phyloP scores from a whole-genome alignment of 139 green algal species.

The Choricystis sp. region DNA sequence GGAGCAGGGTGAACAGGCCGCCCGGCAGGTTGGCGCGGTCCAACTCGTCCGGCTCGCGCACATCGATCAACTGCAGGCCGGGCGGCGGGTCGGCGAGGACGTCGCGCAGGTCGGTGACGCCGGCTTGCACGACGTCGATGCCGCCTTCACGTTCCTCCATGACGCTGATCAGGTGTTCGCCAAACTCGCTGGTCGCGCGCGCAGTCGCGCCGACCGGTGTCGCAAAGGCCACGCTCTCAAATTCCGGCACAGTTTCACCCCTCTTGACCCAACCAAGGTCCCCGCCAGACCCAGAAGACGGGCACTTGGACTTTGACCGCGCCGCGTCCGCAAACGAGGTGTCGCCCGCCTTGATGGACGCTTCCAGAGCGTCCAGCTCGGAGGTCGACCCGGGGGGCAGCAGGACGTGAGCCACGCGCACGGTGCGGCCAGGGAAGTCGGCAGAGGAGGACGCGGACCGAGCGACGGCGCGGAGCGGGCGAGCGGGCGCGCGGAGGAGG shows the following conservation, averaged over 20 bases:
- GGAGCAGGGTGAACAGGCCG: constrained; percentile 14
- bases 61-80: constrained; percentile 24
- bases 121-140: constrained; percentile 6
- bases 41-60: constrained; percentile 24
- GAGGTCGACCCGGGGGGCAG: neutral
- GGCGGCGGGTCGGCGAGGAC: neutral
- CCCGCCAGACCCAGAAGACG: constrained; percentile 5
- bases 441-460: neutral
- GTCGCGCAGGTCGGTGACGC: constrained; percentile 10
- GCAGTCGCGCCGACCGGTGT: neutral
- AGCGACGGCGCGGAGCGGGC: neutral
- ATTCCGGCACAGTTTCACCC: constrained; percentile 12
- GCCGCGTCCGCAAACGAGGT: neutral
- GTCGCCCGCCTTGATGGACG: too few relatives aligned
- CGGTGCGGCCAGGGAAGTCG: neutral
- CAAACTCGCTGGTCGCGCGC: constrained; percentile 5
- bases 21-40: constrained; percentile 9
- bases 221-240: constrained; percentile 10
- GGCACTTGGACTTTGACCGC: neutral
- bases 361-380: neutral
- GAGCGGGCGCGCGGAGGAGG: neutral
- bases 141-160: constrained; percentile 2
- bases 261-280: constrained; percentile 8
- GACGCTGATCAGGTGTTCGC: constrained; percentile 10
- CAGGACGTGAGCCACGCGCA: neutral